Percentiles rank a stretch among this genome's conserved stretches.
Evolutionary conservation across 306 rosid species (phyloP).

Genomic region (Vigna radiata): DNA sequence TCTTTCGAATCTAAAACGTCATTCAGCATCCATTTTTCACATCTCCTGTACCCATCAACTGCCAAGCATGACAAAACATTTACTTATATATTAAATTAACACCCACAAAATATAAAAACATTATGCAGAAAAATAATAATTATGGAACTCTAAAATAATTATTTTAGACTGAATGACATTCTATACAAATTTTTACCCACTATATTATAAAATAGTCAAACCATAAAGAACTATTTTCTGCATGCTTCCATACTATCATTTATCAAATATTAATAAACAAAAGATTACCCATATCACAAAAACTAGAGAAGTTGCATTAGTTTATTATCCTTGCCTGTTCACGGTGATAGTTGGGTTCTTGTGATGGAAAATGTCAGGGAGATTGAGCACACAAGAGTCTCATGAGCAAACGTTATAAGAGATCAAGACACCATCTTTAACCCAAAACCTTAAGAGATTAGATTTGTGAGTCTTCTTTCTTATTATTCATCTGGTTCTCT

Average conservation of each 20-base stretch:
- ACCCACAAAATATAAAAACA: slow-evolving; percentile 1
- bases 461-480: too few relatives aligned
- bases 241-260: neutral
- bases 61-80: slow-evolving; percentile 46
- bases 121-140: neutral
- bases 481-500: too few relatives aligned
- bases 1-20: slow-evolving; percentile 78
- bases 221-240: neutral
- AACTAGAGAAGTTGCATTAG: slow-evolving; percentile 7
- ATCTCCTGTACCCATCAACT: slow-evolving; percentile 89
- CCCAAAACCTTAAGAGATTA: too few relatives aligned
- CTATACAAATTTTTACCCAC: neutral
- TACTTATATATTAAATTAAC: slow-evolving; percentile 12
- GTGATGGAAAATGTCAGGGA: too few relatives aligned
- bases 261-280: slow-evolving; percentile 28
- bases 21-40: slow-evolving; percentile 91
- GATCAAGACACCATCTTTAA: too few relatives aligned
- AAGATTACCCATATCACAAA: slow-evolving; percentile 9
- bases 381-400: too few relatives aligned
- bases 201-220: neutral
- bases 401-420: too few relatives aligned
- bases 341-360: neutral
- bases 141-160: slow-evolving; percentile 10
- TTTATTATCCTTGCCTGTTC: slow-evolving; percentile 24
- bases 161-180: neutral